Evolutionary conservation across 179 eudicot species (phyloP).

Genomic region (Beta lomatogona): DNA sequence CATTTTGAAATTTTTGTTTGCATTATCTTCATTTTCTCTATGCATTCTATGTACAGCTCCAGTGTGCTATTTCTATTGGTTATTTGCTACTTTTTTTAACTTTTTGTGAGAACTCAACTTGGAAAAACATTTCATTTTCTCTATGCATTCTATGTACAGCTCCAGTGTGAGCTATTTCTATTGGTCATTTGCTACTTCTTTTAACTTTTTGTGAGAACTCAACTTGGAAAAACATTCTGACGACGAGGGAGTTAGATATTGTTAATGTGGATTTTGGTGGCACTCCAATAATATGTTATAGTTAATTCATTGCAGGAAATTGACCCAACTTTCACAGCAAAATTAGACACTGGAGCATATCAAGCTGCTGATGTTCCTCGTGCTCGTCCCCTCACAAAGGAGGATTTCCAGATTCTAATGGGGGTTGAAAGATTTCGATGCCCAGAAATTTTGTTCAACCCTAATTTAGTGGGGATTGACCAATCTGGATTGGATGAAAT

Average conservation of each 20-base stretch:
- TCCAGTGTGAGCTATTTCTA: too few species aligned
- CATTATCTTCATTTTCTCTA: background rate
- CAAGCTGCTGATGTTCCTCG: slow-evolving; percentile 62
- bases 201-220: background rate
- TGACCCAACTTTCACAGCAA: slow-evolving; percentile 79
- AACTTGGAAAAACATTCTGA: background rate
- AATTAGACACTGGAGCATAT: slow-evolving; percentile 48
- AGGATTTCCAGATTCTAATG: slow-evolving; percentile 80
- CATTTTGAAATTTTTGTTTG: background rate
- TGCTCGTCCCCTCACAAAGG: slow-evolving; percentile 75
- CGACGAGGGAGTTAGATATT: background rate
- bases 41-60: too few species aligned
- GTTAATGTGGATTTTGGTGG: background rate
- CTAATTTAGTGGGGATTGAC: slow-evolving; percentile 78
- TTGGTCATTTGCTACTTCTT: too few species aligned
- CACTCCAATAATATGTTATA: background rate
- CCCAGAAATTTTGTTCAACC: slow-evolving; percentile 85
- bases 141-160: too few species aligned
- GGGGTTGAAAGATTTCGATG: slow-evolving; percentile 96
- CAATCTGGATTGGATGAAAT: slow-evolving; percentile 97
- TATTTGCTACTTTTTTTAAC: background rate
- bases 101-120: background rate
- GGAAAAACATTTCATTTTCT: background rate
- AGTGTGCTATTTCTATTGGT: too few species aligned
- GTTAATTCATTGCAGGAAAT: slow-evolving; percentile 57